These are phyloP conservation scores for Endothia cerciana DNA, from an alignment of 2,329 filamentous ascomycete genomes.

Conservation along the genomic window DNA sequence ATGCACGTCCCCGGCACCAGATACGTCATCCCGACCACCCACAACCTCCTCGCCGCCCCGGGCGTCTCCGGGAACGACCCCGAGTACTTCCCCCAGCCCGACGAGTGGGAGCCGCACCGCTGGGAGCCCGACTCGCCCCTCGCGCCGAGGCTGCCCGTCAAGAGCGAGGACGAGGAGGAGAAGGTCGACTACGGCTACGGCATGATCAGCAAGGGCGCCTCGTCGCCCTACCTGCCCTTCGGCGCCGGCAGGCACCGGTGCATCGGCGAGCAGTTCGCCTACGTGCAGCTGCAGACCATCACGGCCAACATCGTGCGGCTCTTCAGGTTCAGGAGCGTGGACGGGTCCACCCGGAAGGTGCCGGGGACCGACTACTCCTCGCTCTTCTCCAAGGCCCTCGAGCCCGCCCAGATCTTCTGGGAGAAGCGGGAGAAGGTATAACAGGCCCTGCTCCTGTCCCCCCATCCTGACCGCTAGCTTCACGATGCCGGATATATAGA, in stretches of 20 bases:
- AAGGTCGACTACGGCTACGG: constrained; percentile 95
- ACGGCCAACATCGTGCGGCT: constrained; percentile 73
- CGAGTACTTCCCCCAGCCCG: constrained; percentile 79
- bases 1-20: constrained; percentile 83
- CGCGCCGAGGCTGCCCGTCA: constrained; percentile 48
- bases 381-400: constrained; percentile 73
- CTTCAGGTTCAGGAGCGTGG: constrained; percentile 79
- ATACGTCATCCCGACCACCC: constrained; percentile 78
- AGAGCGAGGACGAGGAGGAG: constrained; percentile 64
- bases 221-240: constrained; percentile 90
- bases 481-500: not conserved
- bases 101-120: constrained; percentile 86
- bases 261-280: constrained; percentile 96
- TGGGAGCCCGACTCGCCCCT: constrained; percentile 73
- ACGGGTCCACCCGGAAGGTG: constrained; percentile 67
- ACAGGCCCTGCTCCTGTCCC: no score
- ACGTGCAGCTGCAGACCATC: constrained; percentile 88
- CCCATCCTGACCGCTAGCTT: not conserved
- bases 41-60: constrained; percentile 82
- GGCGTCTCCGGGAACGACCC: constrained; percentile 76
- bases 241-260: constrained; percentile 91
- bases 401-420: constrained; percentile 75
- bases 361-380: constrained; percentile 71
- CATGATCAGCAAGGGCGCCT: constrained; percentile 86
- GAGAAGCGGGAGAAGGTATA: constrained; percentile 62